Percentiles rank a stretch among this genome's conserved stretches.
These are phyloP conservation scores for Amoebophrya sp. DNA, from an alignment of 169 alveolate genomes.

Conservation along the genomic window DNA sequence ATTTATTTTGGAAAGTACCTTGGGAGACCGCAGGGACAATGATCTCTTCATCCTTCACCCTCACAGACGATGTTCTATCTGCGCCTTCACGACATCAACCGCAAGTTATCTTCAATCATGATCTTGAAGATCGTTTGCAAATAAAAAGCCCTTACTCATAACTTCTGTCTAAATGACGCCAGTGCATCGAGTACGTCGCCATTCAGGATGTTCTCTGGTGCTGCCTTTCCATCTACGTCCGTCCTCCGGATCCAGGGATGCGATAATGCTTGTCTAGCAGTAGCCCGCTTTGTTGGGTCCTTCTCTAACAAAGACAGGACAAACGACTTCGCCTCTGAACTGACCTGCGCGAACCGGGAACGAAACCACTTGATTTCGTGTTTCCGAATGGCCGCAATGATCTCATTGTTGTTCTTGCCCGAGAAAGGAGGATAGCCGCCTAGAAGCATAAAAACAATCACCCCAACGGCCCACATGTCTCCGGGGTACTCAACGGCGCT, in stretches of 20 bases:
- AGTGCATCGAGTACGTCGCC: background rate
- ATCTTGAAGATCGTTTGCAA: too few species aligned
- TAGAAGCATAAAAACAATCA: background rate
- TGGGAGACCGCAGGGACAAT: too few species aligned
- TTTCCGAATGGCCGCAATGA: background rate
- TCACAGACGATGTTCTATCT: too few species aligned
- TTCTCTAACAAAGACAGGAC: background rate
- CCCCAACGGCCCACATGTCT: background rate
- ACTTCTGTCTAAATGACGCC: background rate
- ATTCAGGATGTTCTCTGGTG: background rate
- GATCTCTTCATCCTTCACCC: too few species aligned
- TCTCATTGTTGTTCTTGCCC: background rate
- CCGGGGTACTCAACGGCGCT: background rate
- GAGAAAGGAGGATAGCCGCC: background rate
- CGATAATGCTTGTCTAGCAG: background rate
- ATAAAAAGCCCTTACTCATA: too few species aligned
- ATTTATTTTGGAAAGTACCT: too few species aligned
- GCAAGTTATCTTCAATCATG: too few species aligned
- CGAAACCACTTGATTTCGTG: background rate
- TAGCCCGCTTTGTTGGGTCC: background rate
- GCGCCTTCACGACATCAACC: too few species aligned
- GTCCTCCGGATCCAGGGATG: background rate
- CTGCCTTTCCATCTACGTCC: background rate
- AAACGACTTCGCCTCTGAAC: background rate
- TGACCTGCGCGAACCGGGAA: background rate